Conservation (phyloP, 306 rosid species). For the Quercus rubra region DNA sequence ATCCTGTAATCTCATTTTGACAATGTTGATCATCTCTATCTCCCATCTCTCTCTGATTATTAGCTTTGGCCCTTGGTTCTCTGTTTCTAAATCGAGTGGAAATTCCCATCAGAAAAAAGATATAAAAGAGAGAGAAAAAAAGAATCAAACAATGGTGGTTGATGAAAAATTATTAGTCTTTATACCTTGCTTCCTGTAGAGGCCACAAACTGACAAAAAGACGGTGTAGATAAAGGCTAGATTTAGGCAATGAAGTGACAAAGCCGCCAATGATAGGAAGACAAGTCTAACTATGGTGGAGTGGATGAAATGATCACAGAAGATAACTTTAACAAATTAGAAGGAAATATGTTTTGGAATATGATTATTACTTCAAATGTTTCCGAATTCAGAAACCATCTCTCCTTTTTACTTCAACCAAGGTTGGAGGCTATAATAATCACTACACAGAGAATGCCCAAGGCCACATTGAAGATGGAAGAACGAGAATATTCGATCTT, state of each 20-base stretch:
- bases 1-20: constrained; percentile 12
- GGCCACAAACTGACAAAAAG: constrained; percentile 56
- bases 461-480: not conserved
- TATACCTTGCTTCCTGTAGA: constrained; percentile 40
- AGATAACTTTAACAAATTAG: constrained; percentile 6
- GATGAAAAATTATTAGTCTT: constrained; percentile 16
- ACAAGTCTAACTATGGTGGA: constrained; percentile 25
- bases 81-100: not conserved
- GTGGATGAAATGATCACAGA: constrained; percentile 27
- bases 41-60: not conserved
- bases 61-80: constrained; percentile 15
- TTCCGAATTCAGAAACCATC: constrained; percentile 11
- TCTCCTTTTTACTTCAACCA: constrained; percentile 13
- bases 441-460: not conserved
- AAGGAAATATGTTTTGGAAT: not conserved
- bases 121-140: not conserved
- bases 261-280: constrained; percentile 36
- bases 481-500: constrained; percentile 9
- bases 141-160: constrained; percentile 3
- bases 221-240: constrained; percentile 21
- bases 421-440: constrained; percentile 12
- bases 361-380: not conserved
- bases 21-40: not conserved
- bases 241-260: constrained; percentile 13
- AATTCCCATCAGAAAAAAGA: not conserved